Conservation (phyloP, 75 land plant species). For the Larix kaempferi region DNA sequence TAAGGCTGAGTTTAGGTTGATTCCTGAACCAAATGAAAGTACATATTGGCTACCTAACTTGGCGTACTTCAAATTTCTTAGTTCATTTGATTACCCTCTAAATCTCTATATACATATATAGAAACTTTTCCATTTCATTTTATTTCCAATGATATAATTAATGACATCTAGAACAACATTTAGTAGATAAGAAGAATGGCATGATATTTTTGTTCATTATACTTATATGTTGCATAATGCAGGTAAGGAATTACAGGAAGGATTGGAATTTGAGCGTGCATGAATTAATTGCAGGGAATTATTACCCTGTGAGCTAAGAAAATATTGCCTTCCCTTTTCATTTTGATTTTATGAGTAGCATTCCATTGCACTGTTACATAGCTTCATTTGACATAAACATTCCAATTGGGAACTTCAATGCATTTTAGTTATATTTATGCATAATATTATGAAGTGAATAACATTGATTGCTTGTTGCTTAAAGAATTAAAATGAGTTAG, state of each 20-base stretch:
- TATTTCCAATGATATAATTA: neutral
- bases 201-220: neutral
- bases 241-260: slow-evolving; percentile 27
- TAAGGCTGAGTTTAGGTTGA: neutral
- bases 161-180: neutral
- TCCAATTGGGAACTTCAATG: too few relatives aligned
- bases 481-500: neutral
- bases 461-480: neutral
- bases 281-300: slow-evolving; percentile 35
- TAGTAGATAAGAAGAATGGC: neutral
- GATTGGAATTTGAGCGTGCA: slow-evolving; percentile 34
- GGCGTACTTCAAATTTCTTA: neutral
- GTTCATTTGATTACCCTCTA: neutral
- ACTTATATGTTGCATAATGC: neutral
- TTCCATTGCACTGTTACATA: neutral
- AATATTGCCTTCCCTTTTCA: neutral
- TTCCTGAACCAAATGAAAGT: neutral
- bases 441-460: neutral
- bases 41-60: neutral
- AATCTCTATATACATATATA: neutral
- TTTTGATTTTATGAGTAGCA: neutral
- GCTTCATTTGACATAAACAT: too few relatives aligned
- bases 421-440: neutral
- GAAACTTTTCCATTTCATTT: neutral
- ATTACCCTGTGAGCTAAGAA: slow-evolving; percentile 24